These are phyloP conservation scores for Paraphaeosphaeria minitans DNA, from an alignment of 2,329 filamentous ascomycete species.

Conservation along the genomic window DNA sequence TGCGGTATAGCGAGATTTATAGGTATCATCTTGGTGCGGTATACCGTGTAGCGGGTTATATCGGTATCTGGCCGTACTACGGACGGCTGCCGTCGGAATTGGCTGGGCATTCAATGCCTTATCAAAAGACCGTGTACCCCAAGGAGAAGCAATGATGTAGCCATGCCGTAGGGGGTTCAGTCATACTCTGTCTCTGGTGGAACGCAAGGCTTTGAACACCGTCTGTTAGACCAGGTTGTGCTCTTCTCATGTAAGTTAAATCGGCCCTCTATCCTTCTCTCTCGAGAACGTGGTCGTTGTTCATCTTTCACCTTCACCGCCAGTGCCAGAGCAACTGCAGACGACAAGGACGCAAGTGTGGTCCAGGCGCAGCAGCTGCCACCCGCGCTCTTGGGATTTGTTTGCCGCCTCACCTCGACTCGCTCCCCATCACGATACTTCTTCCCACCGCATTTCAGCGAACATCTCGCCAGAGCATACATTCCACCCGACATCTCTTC, in stretches of 20 bases:
- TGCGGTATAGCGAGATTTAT: too few relatives aligned
- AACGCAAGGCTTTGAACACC: neutral
- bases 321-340: slow-evolving; percentile 3
- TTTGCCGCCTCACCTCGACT: slow-evolving; percentile 10
- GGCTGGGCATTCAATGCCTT: neutral
- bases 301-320: neutral
- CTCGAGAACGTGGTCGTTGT: neutral
- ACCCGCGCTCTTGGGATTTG: slow-evolving; percentile 19
- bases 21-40: too few relatives aligned
- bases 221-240: neutral
- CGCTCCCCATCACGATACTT: slow-evolving; percentile 18
- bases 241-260: neutral
- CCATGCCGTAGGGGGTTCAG: too few relatives aligned
- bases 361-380: neutral
- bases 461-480: slow-evolving; percentile 28
- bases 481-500: slow-evolving; percentile 28
- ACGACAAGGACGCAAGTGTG: neutral
- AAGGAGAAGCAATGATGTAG: neutral
- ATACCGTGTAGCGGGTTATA: neutral
- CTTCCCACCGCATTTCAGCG: slow-evolving; percentile 25
- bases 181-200: too few relatives aligned
- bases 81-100: neutral
- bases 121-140: neutral
- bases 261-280: neutral
- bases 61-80: neutral